Percentiles rank a stretch among this genome's conserved stretches.
Conservation (phyloP, 83 land plant species). For the Diphasiastrum complanatum region DNA sequence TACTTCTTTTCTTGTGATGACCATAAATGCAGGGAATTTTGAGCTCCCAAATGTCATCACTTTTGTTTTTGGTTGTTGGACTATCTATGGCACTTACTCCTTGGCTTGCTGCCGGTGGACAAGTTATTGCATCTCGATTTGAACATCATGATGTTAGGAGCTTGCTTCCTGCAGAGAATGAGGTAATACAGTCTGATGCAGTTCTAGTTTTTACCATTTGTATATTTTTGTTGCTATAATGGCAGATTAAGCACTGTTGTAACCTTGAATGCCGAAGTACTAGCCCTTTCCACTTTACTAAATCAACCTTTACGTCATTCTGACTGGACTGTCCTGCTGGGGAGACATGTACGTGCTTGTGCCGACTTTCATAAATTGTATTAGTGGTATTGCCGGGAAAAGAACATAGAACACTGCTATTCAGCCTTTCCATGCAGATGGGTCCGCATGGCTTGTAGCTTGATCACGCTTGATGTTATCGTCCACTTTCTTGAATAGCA, state of each 20-base stretch:
- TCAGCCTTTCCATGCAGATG: too few relatives aligned
- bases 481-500: too few relatives aligned
- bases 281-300: too few relatives aligned
- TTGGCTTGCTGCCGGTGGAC: conserved; percentile 96
- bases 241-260: not conserved
- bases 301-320: too few relatives aligned
- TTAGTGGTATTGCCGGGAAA: too few relatives aligned
- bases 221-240: not conserved
- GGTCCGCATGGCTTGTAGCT: too few relatives aligned
- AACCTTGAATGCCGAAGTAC: too few relatives aligned
- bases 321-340: too few relatives aligned
- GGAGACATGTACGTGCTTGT: too few relatives aligned
- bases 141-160: conserved; percentile 96
- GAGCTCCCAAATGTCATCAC: conserved; percentile 76
- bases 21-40: conserved; percentile 73
- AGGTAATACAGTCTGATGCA: conserved; percentile 43
- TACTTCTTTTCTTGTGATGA: conserved; percentile 1
- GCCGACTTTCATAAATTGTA: too few relatives aligned
- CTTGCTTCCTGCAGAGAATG: conserved; percentile 85
- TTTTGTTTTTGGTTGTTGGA: conserved; percentile 88
- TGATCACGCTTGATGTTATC: too few relatives aligned
- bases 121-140: conserved; percentile 79
- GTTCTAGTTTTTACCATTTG: not conserved
- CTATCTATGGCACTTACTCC: conserved; percentile 97
- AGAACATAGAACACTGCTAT: too few relatives aligned